Evolutionary conservation across 371 early-diverging fungal genomes (phyloP), one percentile per base, ranked within the genome.

Genomic region (Rozella allomycis): DNA sequence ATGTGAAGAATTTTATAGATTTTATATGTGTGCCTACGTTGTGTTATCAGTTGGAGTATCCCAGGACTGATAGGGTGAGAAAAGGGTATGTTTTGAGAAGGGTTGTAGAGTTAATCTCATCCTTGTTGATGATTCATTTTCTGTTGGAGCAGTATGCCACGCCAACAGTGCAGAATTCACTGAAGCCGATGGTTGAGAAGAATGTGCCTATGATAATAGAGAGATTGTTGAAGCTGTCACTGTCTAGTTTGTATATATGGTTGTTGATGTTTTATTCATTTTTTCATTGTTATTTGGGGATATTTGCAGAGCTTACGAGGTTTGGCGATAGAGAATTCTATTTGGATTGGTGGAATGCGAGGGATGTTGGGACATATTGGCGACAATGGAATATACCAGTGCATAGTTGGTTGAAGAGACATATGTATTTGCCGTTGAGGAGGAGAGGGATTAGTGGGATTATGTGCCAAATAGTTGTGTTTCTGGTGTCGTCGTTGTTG

Each of bases 241-340:
- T 81, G 0, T 66, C 76, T 11, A 64, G 64, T 33, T 75, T 83
- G 0, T 58, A 62, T 1, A 68, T 86, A 34, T 86, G 87, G 87
- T 52, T 86, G 12, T 48, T 83, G 18, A 78, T 83, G 57, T 86
- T 85, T 46, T 85, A 78, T 35, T 67, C 75, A n/a, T 41, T 84
- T 9, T 86, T 86, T 49, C 87, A 86, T 31, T 63, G 75, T 3
- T 64, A 46, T 25, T 55, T 85, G 33, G 86, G 86, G 40, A 66
- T 70, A 1, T 41, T 80, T 9, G 76, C 77, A 2, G 13, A 67
- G 55, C 32, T 82, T 4, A 48, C 79, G 20, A 55, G 75, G 20
- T 86, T 86, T 54, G 86, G 83, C 11, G 87, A 86, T 46, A 71
- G 87, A 12, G 64, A 72, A 4, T 86, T 86, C 44, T 85, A 86